Base-by-base conservation (phyloP, 805 yeast genomes). In the Sungouiella blattae region DNA sequence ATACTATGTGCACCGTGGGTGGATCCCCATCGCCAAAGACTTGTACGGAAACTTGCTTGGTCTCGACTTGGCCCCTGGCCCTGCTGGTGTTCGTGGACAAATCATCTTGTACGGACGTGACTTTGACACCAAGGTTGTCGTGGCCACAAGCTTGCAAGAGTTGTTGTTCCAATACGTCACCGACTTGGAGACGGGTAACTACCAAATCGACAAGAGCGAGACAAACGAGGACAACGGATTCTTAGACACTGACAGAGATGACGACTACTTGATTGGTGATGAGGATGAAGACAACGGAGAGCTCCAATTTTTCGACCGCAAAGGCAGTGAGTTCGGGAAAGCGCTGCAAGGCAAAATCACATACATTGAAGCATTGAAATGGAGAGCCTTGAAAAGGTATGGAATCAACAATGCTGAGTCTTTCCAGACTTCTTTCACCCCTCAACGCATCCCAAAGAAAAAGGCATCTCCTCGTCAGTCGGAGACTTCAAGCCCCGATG, bases 201-300 rank as follows among this genome's bases (percentile, higher is more conserved):
- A 47, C 48, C 54, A 55, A 37, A 64, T 67, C 26, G 73, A 67
- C 43, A 37, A 49, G 11, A 25, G 47, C 18, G 62, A 62, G 38
- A 40, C 52, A 22, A 53, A 60, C 36, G 52, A 52, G 18, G 62
- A 64, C 30, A 57, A 48, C 27, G 73, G 73, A 3, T 67, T 47
- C 42, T 60, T 67, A 36, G 67, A 65, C 28, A 41, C 49, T 12
- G 48, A 62, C 5, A 56, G 73, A 38, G 53, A 58, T 37, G 72
- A 67, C 41, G 69, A 64, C 44, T 64, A 59, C 47, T 56, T 52
- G 58, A 53, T 67, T 49, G 73, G 72, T 6, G 72, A 67, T 33
- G 71, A 67, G 41, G 73, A 67, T 35, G 73, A 65, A 44, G 71
- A 57, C 29, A 59, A 63, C 42, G 73, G 73, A 5, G 71, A 68